A percentile compares a stretch with the other conserved stretches of the same genome.
These are phyloP conservation scores for Carallia pectinifolia DNA, from an alignment of 345 rosid genomes.

Conservation along the genomic window DNA sequence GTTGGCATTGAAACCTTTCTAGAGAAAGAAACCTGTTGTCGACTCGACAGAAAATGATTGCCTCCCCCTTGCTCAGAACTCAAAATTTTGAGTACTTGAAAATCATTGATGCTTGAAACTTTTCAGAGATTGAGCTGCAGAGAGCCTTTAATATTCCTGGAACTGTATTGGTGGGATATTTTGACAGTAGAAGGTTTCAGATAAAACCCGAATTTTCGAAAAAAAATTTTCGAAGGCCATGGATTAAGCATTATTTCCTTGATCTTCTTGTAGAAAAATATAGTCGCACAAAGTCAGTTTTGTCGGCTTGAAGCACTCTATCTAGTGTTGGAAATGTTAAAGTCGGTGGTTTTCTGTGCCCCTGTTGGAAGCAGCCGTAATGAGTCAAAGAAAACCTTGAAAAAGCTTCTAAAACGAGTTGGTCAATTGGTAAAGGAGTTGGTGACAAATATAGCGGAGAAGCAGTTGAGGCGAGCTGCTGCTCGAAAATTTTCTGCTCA, in stretches of 20 bases:
- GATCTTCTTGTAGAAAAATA: too few species aligned
- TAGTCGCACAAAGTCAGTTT: too few species aligned
- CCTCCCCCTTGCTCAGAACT: constrained; percentile 60
- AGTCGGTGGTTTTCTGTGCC: constrained; percentile 32
- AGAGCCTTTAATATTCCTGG: too few species aligned
- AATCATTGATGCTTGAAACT: constrained; percentile 62
- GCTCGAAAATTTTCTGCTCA: constrained; percentile 60
- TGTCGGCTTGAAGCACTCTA: too few species aligned
- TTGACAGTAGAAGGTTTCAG: too few species aligned
- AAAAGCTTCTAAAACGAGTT: constrained; percentile 44
- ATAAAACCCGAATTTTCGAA: too few species aligned
- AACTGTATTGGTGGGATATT: too few species aligned
- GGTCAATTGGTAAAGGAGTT: constrained; percentile 52
- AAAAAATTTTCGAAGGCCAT: too few species aligned
- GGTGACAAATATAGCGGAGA: constrained; percentile 64
- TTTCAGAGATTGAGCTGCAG: constrained; percentile 25
- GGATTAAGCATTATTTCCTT: too few species aligned
- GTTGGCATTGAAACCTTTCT: too few species aligned
- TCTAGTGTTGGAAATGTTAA: too few species aligned
- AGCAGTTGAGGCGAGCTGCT: constrained; percentile 59
- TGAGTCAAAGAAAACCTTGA: constrained; percentile 53
- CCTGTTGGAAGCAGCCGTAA: constrained; percentile 33
- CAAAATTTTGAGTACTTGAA: constrained; percentile 72
- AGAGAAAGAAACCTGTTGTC: constrained; percentile 13
- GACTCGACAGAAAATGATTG: constrained; percentile 69